Evolutionary conservation across 2,329 filamentous ascomycete species (phyloP).

Genomic region (Monilinia fructigena): DNA sequence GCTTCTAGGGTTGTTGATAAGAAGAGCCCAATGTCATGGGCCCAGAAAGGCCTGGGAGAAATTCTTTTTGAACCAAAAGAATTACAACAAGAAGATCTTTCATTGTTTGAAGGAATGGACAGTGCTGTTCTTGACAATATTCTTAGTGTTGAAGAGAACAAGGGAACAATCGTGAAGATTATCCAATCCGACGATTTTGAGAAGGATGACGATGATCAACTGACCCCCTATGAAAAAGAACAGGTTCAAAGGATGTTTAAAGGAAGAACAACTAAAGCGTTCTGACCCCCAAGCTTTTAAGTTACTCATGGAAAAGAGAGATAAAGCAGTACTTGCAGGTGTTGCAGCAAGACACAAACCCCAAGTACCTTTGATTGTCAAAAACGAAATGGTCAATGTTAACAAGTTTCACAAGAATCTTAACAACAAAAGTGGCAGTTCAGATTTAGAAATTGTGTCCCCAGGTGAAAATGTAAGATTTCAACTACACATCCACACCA

Average conservation of each 20-base stretch:
- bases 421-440: neutral
- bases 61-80: constrained; percentile 60
- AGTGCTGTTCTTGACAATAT: constrained; percentile 56
- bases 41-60: constrained; percentile 52
- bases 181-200: constrained; percentile 71
- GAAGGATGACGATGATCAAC: constrained; percentile 61
- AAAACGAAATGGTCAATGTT: constrained; percentile 4
- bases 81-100: constrained; percentile 52
- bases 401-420: neutral
- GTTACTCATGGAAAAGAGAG: constrained; percentile 10
- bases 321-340: neutral
- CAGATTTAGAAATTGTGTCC: constrained; percentile 7
- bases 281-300: constrained; percentile 32
- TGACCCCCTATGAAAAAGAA: constrained; percentile 60
- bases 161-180: constrained; percentile 52
- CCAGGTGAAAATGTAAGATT: neutral
- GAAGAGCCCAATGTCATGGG: constrained; percentile 69
- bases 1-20: constrained; percentile 79
- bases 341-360: neutral
- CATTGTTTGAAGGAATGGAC: constrained; percentile 58
- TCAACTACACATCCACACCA: neutral
- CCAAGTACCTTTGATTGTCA: neutral
- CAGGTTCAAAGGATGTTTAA: constrained; percentile 50
- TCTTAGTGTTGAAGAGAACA: neutral
- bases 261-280: constrained; percentile 39